phyloP scores from a whole-genome alignment of 2,329 filamentous ascomycete genomes.

The Aspergillus versicolor region DNA sequence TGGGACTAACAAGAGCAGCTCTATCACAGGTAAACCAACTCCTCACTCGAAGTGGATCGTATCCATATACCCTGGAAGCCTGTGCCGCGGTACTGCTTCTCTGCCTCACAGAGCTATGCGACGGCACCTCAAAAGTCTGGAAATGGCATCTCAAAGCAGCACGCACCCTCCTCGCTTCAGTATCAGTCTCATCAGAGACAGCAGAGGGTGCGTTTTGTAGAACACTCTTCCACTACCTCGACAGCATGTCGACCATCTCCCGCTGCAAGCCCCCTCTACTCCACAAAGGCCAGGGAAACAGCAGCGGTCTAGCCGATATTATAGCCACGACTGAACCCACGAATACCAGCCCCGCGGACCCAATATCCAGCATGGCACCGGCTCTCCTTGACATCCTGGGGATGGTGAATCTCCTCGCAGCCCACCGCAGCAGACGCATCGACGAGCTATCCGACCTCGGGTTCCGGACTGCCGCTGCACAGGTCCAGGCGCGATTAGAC shows the following conservation, averaged over 20 bases:
- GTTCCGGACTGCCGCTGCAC: conserved; percentile 31
- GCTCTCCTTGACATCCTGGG: conserved; percentile 26
- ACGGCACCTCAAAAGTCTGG: no score
- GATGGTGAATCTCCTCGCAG: conserved; percentile 28
- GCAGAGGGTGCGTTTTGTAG: conserved; percentile 38
- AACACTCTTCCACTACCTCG: conserved; percentile 39
- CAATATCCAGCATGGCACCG: conserved; percentile 22
- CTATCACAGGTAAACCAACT: conserved; percentile 24
- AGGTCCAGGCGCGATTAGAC: conserved; percentile 39
- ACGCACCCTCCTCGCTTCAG: conserved; percentile 38
- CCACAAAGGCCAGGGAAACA: no score
- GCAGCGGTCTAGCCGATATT: conserved; percentile 2
- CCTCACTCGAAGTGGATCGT: no score
- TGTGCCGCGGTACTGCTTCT: conserved; percentile 43
- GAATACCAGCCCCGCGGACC: no score
- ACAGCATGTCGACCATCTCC: conserved; percentile 32
- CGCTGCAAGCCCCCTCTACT: conserved; percentile 27
- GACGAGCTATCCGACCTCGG: conserved; percentile 31
- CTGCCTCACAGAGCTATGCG: conserved; percentile 43
- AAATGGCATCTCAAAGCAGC: conserved; percentile 40
- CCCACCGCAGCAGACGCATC: conserved; percentile 27
- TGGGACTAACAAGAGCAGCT: conserved; percentile 12
- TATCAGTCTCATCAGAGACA: conserved; percentile 23
- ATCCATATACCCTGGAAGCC: conserved; percentile 34
- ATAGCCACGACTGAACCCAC: not conserved